Conservation (phyloP, 768 basidiomycete species). For the Rhizopogon sp. region DNA sequence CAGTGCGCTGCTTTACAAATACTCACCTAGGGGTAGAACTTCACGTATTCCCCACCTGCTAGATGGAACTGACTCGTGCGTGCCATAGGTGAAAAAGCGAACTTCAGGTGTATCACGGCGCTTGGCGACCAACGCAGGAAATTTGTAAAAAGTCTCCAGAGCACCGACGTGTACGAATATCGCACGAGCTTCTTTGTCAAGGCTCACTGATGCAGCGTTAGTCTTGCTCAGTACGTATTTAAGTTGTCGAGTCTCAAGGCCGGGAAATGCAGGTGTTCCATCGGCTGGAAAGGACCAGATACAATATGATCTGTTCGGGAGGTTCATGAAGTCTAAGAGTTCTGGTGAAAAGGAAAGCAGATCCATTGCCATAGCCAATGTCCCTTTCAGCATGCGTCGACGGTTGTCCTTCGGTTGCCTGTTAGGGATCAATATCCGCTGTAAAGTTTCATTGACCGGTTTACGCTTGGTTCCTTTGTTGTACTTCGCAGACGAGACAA, state of each 20-base stretch:
- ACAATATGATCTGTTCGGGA: conserved; percentile 35
- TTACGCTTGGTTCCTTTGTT: conserved; percentile 13
- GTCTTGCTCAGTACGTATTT: conserved; percentile 39
- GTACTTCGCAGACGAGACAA: conserved; percentile 11
- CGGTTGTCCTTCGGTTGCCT: not conserved
- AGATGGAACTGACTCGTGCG: conserved; percentile 47
- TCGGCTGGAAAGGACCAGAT: conserved; percentile 42
- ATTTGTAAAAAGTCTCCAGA: conserved; percentile 39
- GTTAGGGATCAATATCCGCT: not conserved
- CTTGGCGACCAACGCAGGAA: conserved; percentile 47
- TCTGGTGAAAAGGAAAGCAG: conserved; percentile 39
- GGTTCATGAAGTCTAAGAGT: conserved; percentile 43
- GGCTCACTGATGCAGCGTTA: conserved; percentile 32
- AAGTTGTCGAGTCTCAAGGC: conserved; percentile 41
- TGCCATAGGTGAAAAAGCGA: conserved; percentile 67
- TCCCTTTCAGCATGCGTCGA: conserved; percentile 5
- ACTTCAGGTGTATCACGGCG: conserved; percentile 38
- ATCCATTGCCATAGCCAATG: conserved; percentile 20
- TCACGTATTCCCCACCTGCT: conserved; percentile 58
- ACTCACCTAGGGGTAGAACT: conserved; percentile 64
- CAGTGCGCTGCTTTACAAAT: not conserved
- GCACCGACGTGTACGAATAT: conserved; percentile 68
- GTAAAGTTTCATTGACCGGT: conserved; percentile 5
- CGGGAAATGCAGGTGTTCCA: conserved; percentile 20
- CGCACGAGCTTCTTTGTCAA: conserved; percentile 37